Evolutionary conservation across 805 yeast genomes (phyloP), one percentile per base, ranked within the genome.

Genomic region (Yarrowia sp.): DNA sequence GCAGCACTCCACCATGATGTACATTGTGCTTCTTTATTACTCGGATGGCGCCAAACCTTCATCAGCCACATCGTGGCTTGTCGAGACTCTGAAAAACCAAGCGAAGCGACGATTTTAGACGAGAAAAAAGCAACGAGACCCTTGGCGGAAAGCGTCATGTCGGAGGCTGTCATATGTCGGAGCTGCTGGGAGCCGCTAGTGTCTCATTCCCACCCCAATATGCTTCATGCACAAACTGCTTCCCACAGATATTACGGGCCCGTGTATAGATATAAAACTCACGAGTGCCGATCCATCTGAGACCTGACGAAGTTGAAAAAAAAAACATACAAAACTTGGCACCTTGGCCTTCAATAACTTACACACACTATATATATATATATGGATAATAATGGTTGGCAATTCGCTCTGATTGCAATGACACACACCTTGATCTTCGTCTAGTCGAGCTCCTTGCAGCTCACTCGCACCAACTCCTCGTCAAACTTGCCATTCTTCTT

Each of bases 391-490:
- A 55, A 40, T 40, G 40, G 14, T 52, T 24, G n/a, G 61, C 46
- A 39, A 40, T 24, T 55, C 38, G 7, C 30, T n/a, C 44, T n/a
- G 15, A 24, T n/a, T 20, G 34, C 19, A 24, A 58, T 58, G 50
- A 58, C 50, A 33, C 50, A 58, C 64, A 42, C 50, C 64, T 58
- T 38, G 14, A 9, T 30, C 52, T 7, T 47, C 38, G 12, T 30
- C 50, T 58, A 42, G 8, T 43, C 50, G 20, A 43, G 19, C 64
- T 39, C 43, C 61, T 63, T 55, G 49, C 80, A 78, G 24, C 71
- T 69, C 30, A 77, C 72, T 30, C 74, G 73, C 36, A 73, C 71
- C 14, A 77, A 70, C 50, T 75, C 70, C 63, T 77, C 73, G 39
- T 71, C 69, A 68, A 68, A 74, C 42, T 70, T 69, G 38, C 76